Conservation (phyloP, 768 basidiomycete genomes). For the Trametopsis cervina region DNA sequence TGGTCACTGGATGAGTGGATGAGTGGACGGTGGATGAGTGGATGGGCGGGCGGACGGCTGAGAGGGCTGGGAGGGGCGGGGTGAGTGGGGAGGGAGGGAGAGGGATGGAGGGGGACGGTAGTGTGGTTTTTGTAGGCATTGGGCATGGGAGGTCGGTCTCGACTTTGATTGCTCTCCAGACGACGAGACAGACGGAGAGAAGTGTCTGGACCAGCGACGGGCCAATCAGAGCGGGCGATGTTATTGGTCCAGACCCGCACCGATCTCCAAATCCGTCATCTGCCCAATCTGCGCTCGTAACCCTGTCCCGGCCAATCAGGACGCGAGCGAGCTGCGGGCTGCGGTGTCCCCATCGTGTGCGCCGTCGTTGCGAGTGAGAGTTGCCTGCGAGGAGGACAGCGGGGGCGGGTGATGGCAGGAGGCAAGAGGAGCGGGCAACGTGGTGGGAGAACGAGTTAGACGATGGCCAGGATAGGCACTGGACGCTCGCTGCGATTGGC, state of each 20-base stretch:
- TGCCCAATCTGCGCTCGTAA: neutral
- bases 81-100: slow-evolving; percentile 24
- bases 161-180: neutral
- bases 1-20: neutral
- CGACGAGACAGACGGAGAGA: neutral
- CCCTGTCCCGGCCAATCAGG: neutral
- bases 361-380: neutral
- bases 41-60: neutral
- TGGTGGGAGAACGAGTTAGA: neutral
- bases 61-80: slow-evolving; percentile 2
- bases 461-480: neutral
- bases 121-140: neutral
- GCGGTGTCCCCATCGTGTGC: neutral
- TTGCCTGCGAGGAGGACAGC: neutral
- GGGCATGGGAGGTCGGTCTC: neutral
- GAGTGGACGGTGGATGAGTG: neutral
- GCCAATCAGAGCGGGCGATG: neutral
- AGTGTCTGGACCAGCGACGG: neutral
- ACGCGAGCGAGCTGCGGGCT: too few relatives aligned
- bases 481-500: too few relatives aligned
- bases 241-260: neutral
- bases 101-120: slow-evolving; percentile 12
- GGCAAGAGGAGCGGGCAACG: neutral
- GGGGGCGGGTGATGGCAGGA: neutral
- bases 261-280: neutral